Base-by-base conservation (phyloP, 441 rosid genomes). In the Croton setiger region DNA sequence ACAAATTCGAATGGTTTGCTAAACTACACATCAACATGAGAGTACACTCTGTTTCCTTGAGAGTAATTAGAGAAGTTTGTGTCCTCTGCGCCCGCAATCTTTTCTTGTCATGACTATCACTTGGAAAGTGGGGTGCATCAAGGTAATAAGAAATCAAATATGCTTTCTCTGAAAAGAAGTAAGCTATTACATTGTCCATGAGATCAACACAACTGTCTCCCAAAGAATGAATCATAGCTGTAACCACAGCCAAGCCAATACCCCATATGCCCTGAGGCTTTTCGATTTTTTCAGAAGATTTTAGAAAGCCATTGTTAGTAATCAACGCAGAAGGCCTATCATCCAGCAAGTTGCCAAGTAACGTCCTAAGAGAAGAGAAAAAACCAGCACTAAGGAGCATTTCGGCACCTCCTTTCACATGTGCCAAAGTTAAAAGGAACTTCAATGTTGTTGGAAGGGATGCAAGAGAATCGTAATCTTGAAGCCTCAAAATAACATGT, bases 11-110 rank as follows among this genome's bases (percentile, higher is more conserved):
- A 18, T 82, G 87, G 64, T 85, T 85, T 69, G 93, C 90, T 56
- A 93, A 77, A 48, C 71, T 78, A 70, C 99, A 95, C 86, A 91
- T 89, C 79, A 95, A 78, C 83, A 83, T 64, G 61, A 91, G 92
- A 48, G 98, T 86, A 68, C 92, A 87, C 84, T 89, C 97, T 2
- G 97, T 90, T 80, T 88, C 98, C 84, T 85, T 84, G 7, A 95
- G 89, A 75, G 82, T 78, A 71, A 79, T 68, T 62, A 95, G 81
- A 74, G 98, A 92, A 74, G 87, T 88, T 74, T 79, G 82, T 13
- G 89, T 79, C 78, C 68, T 82, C 69, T 80, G 95, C 12, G 84
- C 84, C 48, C 85, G 86, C 61, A 81, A 80, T 82, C 93, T 84
- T 82, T 83, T 88, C 84, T 87, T 88, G 76, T 77, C 87, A 62